Evolutionary conservation across 352 stramenopile genomes (phyloP).

Genomic region (Phytophthora kernoviae): DNA sequence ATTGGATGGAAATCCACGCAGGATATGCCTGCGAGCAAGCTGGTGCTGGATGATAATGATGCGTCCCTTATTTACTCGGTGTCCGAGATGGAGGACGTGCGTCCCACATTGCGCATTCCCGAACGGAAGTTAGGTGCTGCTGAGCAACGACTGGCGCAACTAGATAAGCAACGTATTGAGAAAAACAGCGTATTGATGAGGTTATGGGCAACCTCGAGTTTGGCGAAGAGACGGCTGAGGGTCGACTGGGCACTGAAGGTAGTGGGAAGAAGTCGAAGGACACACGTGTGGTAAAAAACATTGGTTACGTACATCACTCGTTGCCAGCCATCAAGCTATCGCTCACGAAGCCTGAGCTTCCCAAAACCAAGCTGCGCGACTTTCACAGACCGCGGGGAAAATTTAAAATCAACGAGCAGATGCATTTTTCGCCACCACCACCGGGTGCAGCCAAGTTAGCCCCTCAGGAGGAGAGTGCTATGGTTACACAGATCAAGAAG

Average conservation of each 20-base stretch:
- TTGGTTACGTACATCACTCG: conserved; percentile 84
- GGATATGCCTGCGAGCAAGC: conserved; percentile 81
- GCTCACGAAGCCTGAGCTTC: conserved; percentile 84
- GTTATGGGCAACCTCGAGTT: conserved; percentile 85
- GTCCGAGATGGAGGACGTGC: conserved; percentile 78
- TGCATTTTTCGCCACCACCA: conserved; percentile 58
- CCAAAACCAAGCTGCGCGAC: conserved; percentile 79
- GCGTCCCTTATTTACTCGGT: conserved; percentile 77
- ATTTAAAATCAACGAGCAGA: conserved; percentile 86
- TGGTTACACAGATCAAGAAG: conserved; percentile 90
- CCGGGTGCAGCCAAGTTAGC: conserved; percentile 45
- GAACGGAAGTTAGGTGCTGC: conserved; percentile 80
- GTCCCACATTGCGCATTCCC: conserved; percentile 82
- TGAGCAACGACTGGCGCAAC: conserved; percentile 70
- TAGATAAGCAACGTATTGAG: conserved; percentile 75
- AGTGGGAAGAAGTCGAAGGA: conserved; percentile 84
- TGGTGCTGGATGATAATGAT: conserved; percentile 88
- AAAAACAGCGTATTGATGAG: conserved; percentile 85
- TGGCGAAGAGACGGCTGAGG: conserved; percentile 75
- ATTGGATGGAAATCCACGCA: conserved; percentile 83
- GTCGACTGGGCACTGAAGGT: conserved; percentile 62
- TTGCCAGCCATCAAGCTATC: conserved; percentile 88
- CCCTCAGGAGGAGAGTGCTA: conserved; percentile 68
- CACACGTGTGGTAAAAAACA: conserved; percentile 85
- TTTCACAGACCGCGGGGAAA: conserved; percentile 85